phyloP scores from a whole-genome alignment of 2,329 filamentous ascomycete genomes.

The Aulographum hederae region DNA sequence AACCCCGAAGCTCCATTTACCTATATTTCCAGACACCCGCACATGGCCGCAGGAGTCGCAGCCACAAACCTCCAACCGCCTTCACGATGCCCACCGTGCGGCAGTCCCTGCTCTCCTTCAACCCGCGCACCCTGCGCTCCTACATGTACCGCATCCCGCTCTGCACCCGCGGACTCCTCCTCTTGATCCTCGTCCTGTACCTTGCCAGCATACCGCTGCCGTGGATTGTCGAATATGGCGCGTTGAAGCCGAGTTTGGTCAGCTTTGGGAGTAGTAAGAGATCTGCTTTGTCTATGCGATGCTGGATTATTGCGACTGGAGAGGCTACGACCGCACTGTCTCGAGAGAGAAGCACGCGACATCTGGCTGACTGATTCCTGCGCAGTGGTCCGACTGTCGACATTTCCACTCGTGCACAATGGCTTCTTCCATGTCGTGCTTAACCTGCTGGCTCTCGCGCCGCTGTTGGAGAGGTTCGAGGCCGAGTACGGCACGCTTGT shows the following conservation, averaged over 20 bases:
- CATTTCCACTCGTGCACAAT: constrained; percentile 73
- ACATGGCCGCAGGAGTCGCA: too few species aligned
- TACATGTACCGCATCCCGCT: constrained; percentile 76
- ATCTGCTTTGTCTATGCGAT: constrained; percentile 9
- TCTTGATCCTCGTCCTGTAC: constrained; percentile 52
- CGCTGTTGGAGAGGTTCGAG: constrained; percentile 89
- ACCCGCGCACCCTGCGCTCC: constrained; percentile 54
- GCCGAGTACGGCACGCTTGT: constrained; percentile 79
- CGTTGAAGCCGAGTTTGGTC: constrained; percentile 61
- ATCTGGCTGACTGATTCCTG: background rate
- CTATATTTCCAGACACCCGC: too few species aligned
- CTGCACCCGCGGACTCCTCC: constrained; percentile 56
- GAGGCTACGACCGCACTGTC: too few species aligned
- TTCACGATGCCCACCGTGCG: too few species aligned
- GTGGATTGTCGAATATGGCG: constrained; percentile 63
- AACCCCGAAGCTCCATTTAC: too few species aligned
- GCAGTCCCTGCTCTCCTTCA: too few species aligned
- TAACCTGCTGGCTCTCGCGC: constrained; percentile 64
- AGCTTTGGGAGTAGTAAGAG: constrained; percentile 52
- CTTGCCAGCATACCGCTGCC: constrained; percentile 47
- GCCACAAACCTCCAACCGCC: too few species aligned
- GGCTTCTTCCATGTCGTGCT: constrained; percentile 64
- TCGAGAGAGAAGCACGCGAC: background rate
- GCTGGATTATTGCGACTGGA: too few species aligned
- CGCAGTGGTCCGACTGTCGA: constrained; percentile 80